These are phyloP conservation scores for Cystobasidium tubakii DNA, from an alignment of 768 basidiomycete genomes.

Conservation along the genomic window DNA sequence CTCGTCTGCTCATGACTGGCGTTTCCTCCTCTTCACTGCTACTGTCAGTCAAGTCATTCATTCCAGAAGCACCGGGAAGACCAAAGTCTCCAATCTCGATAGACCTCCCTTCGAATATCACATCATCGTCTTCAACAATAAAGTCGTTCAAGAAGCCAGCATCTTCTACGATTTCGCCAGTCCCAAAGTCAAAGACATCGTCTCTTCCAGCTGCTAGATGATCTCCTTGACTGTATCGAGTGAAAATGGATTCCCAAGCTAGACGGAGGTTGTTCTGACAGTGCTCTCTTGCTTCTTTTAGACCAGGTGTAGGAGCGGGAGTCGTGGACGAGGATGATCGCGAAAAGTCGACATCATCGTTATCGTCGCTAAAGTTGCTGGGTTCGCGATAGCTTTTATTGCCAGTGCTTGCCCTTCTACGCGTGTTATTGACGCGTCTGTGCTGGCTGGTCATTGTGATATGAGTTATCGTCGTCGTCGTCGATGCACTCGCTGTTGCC, in stretches of 20 bases:
- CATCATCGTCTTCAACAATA: constrained; percentile 3
- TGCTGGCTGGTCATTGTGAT: neutral
- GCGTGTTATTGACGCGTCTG: neutral
- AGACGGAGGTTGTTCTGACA: constrained; percentile 23
- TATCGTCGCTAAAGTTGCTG: neutral
- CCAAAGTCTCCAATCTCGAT: constrained; percentile 33
- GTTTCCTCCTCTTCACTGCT: constrained; percentile 14
- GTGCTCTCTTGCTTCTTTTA: constrained; percentile 16
- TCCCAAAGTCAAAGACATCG: constrained; percentile 26
- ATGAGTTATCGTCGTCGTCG: neutral
- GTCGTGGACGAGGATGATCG: neutral
- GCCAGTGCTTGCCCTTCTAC: neutral
- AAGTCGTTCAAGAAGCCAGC: constrained; percentile 22
- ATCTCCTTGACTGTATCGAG: constrained; percentile 11
- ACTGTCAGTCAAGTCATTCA: constrained; percentile 21
- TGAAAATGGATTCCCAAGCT: constrained; percentile 28
- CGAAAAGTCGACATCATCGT: neutral
- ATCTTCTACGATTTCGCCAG: constrained; percentile 18
- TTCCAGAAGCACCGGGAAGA: constrained; percentile 28
- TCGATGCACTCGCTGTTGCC: constrained; percentile 2
- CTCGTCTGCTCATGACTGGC: neutral
- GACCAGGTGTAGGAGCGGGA: neutral
- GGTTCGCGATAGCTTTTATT: neutral
- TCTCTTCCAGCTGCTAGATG: constrained; percentile 14
- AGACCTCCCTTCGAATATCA: constrained; percentile 3